A percentile compares a stretch with the other conserved stretches of the same genome.
phyloP scores from a whole-genome alignment of 2,329 filamentous ascomycete species.

The Lizonia empirigonia region DNA sequence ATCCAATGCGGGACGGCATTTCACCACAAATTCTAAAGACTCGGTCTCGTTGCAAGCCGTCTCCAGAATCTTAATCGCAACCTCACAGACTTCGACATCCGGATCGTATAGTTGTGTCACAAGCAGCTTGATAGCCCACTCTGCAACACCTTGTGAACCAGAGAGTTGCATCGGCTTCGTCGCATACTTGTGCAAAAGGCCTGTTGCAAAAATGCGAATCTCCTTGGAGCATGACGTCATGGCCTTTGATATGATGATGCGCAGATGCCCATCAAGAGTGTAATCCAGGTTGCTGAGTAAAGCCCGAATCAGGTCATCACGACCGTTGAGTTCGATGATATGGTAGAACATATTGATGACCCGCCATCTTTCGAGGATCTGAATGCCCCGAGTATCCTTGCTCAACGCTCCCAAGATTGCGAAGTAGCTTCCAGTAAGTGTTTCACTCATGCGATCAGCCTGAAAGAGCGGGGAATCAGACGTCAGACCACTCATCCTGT shows the following conservation, averaged over 20 bases:
- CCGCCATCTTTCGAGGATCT: conserved; percentile 92
- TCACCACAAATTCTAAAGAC: conserved; percentile 93
- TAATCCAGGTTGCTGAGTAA: conserved; percentile 93
- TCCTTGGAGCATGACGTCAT: conserved; percentile 89
- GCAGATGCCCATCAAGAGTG: conserved; percentile 79
- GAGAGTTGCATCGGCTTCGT: conserved; percentile 59
- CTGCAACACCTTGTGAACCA: conserved; percentile 67
- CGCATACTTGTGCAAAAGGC: conserved; percentile 84
- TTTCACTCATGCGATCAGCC: conserved; percentile 80
- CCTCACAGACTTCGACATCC: conserved; percentile 93
- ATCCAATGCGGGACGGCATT: conserved; percentile 91
- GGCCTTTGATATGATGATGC: conserved; percentile 91
- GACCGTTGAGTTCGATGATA: conserved; percentile 87
- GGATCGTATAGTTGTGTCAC: conserved; percentile 98
- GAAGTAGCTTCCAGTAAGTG: conserved; percentile 91
- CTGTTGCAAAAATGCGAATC: conserved; percentile 88
- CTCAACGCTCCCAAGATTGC: conserved; percentile 88
- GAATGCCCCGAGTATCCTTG: conserved; percentile 78
- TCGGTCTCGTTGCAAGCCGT: conserved; percentile 93
- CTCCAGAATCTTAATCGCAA: conserved; percentile 95
- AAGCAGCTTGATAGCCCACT: conserved; percentile 95
- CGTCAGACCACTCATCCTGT: conserved; percentile 75
- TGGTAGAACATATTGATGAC: conserved; percentile 99
- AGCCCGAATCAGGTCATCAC: conserved; percentile 88
- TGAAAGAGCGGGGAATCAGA: conserved; percentile 91